Evolutionary conservation across 2,329 filamentous ascomycete species (phyloP), one percentile per base, ranked within the genome.

Genomic region (Trichophyton verrucosum): DNA sequence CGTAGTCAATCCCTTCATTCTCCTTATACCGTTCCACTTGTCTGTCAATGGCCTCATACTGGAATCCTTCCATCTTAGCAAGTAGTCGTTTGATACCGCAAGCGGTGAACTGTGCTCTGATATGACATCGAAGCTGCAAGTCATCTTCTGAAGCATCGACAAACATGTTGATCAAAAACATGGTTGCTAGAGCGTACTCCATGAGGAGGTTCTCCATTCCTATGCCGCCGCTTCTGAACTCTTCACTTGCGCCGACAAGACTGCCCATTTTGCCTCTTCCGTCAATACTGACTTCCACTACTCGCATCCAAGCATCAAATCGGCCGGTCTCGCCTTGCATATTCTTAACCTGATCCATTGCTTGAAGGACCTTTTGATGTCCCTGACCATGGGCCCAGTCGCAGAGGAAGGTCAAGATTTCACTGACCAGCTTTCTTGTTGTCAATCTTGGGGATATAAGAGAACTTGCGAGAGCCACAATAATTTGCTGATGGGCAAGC

Each of bases 191-290:
- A 44, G 91, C 92, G 71, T 99, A 99, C 81, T 99, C 94, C 94
- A 99, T 97, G 60, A 99, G 82, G 69, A 96, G 80, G 74, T 97
- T 97, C 81, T 99, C 94, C 86, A 97, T 96, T 72, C 94, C 94
- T 70, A 96, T 95, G 65, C 94, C 94, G 65, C 94, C 94, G 69
- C 89, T 96, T 67, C 94, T 87, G 62, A 96, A 86, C 77, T 99
- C 94, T 69, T 97, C 94, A 70, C 91, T 96, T 36, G 94, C 94
- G 65, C 94, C 94, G 30, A 99, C 94, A 68, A 97, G 80, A 76
- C 91, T 96, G 68, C 94, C 94, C 91, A 99, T 96, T 81, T 97
- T 99, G 68, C 94, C 94, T 70, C 94, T 87, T 44, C 94, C 94
- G 74, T 97, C 94, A 65, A 96, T 86, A 0, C 92, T 97, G 67